A percentile compares a stretch with the other conserved stretches of the same genome.
Evolutionary conservation across 306 rosid species (phyloP).

Genomic region (Pueraria montana): DNA sequence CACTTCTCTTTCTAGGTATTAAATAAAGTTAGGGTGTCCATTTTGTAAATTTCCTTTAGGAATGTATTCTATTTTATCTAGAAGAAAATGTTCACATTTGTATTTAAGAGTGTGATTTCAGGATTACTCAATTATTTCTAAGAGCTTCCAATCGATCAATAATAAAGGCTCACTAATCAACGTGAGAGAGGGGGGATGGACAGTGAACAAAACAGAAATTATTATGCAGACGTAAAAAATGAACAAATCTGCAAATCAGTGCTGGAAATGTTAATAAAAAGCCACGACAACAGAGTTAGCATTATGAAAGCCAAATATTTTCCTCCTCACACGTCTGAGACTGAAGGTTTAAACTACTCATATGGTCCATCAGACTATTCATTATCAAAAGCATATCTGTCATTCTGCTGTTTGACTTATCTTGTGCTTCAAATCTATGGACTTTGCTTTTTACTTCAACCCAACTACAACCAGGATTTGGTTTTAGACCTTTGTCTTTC

Average conservation of each 20-base stretch:
- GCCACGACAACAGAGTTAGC: not conserved
- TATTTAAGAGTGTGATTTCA: no score
- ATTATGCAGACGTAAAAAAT: no score
- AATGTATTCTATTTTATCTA: no score
- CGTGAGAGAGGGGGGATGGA: no score
- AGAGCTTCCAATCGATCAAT: no score
- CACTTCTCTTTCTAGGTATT: no score
- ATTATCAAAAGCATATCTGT: slow-evolving; percentile 55
- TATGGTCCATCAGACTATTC: slow-evolving; percentile 70
- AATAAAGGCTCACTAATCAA: no score
- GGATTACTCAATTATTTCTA: no score
- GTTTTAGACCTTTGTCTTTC: slow-evolving; percentile 78
- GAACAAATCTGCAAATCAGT: not conserved
- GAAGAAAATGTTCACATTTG: no score
- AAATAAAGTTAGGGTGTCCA: no score
- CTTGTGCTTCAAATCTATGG: slow-evolving; percentile 77
- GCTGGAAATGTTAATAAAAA: slow-evolving; percentile 40
- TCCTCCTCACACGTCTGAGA: slow-evolving; percentile 53
- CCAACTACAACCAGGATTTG: slow-evolving; percentile 85
- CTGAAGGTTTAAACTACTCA: slow-evolving; percentile 56
- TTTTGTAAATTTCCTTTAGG: no score
- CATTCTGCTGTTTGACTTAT: slow-evolving; percentile 62
- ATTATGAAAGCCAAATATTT: slow-evolving; percentile 37
- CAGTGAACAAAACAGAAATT: no score
- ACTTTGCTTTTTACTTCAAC: slow-evolving; percentile 68